Percentiles rank a stretch among this genome's conserved stretches.
Conservation (phyloP, 345 rosid species). For the Moringa oleifera region DNA sequence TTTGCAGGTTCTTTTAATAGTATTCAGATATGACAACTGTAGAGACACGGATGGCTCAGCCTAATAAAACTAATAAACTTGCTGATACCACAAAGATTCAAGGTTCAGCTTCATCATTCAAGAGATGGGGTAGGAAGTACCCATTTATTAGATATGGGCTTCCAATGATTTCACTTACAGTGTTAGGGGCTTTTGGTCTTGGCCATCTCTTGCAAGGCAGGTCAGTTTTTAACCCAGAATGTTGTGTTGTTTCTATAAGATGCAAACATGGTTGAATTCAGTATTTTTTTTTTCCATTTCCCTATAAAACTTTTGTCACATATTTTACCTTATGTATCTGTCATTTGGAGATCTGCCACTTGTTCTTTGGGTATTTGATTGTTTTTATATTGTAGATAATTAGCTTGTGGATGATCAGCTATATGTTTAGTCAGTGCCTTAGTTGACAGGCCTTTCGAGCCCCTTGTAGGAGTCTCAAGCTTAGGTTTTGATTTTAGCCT, state of each 20-base stretch:
- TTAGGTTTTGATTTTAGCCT: too few relatives aligned
- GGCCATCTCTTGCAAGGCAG: conserved; percentile 95
- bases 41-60: conserved; percentile 14
- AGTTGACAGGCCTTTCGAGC: background rate
- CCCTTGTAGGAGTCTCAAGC: background rate
- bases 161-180: conserved; percentile 91
- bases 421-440: background rate
- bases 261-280: background rate
- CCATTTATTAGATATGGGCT: conserved; percentile 91
- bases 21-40: conserved; percentile 27
- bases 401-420: too few relatives aligned
- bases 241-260: too few relatives aligned
- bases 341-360: background rate
- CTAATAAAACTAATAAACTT: conserved; percentile 17
- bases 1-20: conserved; percentile 17
- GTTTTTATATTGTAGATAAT: background rate
- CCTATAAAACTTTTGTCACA: background rate
- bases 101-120: conserved; percentile 37
- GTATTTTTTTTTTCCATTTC: background rate
- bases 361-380: background rate
- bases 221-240: conserved; percentile 31
- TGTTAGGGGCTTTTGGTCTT: conserved; percentile 72
- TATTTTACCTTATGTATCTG: background rate
- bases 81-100: conserved; percentile 15
- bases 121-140: conserved; percentile 78